Evolutionary conservation across 441 rosid species (phyloP).

Genomic region (Isatis lusitanica): DNA sequence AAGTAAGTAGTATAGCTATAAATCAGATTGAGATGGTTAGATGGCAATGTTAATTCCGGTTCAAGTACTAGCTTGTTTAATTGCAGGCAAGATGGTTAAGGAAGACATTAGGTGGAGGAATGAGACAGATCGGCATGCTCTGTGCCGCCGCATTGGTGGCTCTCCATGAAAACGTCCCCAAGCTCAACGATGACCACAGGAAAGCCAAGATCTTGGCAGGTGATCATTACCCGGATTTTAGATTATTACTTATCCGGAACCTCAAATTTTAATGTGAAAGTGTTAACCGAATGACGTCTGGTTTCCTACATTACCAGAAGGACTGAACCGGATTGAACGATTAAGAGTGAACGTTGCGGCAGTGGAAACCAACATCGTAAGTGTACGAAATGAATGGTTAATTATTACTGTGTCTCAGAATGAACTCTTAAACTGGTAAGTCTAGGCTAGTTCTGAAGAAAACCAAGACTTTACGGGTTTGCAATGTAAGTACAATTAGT

Average conservation of each 20-base stretch:
- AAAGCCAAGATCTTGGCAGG: conserved; percentile 83
- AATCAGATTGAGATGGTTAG: neutral
- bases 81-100: conserved; percentile 75
- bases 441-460: neutral
- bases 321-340: conserved; percentile 73
- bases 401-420: neutral
- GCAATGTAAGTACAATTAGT: neutral
- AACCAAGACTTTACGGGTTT: neutral
- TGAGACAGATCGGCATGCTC: conserved; percentile 84
- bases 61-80: neutral
- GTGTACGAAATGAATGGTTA: conserved; percentile 26
- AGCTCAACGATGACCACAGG: conserved; percentile 79
- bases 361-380: conserved; percentile 89
- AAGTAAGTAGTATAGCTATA: conserved; percentile 44
- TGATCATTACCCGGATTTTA: conserved; percentile 19
- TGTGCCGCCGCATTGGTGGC: conserved; percentile 87
- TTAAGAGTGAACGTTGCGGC: conserved; percentile 61
- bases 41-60: neutral
- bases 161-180: conserved; percentile 60
- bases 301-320: conserved; percentile 47
- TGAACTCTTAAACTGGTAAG: neutral
- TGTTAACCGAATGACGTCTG: conserved; percentile 1
- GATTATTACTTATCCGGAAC: neutral
- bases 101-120: conserved; percentile 95
- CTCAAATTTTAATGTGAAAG: neutral